Evolutionary conservation across 768 basidiomycete genomes (phyloP).

Genomic region (Porphyrellus cyaneotinctus): DNA sequence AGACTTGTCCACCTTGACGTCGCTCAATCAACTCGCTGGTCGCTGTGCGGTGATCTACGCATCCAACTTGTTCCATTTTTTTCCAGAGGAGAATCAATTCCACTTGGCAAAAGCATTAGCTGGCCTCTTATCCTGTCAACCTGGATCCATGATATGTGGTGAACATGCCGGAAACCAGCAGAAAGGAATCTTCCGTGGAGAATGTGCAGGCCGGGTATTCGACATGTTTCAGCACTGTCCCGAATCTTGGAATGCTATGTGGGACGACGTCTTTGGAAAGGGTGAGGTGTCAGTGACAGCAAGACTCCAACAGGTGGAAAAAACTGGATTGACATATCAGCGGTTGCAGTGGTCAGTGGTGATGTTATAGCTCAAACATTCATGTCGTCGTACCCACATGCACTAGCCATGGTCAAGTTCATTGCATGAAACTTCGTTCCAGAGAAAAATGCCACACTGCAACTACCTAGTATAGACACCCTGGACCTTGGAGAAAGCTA

Average conservation of each 20-base stretch:
- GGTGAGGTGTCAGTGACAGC: constrained; percentile 5
- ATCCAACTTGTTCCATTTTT: constrained; percentile 42
- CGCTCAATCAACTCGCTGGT: constrained; percentile 45
- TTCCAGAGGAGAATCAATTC: constrained; percentile 26
- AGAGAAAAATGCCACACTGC: background rate
- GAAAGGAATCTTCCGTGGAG: background rate
- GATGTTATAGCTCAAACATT: no score
- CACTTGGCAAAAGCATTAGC: constrained; percentile 23
- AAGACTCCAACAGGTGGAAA: background rate
- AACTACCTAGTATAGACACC: constrained; percentile 6
- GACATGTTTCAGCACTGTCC: background rate
- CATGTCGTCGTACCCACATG: no score
- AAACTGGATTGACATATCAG: no score
- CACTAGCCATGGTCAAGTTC: no score
- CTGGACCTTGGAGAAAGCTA: no score
- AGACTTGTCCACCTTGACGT: constrained; percentile 32
- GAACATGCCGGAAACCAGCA: background rate
- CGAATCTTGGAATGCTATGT: constrained; percentile 33
- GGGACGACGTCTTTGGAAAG: constrained; percentile 34
- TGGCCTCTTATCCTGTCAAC: constrained; percentile 23
- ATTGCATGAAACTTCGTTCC: background rate
- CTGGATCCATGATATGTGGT: constrained; percentile 7
- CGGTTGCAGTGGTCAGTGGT: background rate
- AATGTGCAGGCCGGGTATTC: background rate
- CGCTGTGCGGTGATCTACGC: constrained; percentile 48